These are phyloP conservation scores for Filosporella fistucella DNA, from an alignment of 495 filamentous ascomycete genomes.

Conservation along the genomic window DNA sequence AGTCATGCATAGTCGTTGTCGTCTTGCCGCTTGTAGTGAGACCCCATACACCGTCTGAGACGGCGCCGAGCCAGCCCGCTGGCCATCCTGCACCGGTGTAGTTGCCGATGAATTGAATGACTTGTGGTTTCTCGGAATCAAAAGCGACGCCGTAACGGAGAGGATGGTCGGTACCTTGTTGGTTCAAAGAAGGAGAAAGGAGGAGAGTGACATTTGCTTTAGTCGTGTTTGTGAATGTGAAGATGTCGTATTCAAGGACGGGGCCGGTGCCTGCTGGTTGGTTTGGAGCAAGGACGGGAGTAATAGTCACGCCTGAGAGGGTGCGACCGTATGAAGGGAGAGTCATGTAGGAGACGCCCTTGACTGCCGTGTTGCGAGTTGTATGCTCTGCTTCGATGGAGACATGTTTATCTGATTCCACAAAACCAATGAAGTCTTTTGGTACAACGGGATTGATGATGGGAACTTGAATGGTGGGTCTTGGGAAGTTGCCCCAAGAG, in stretches of 20 bases:
- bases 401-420: constrained; percentile 58
- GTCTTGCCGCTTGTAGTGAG: constrained; percentile 30
- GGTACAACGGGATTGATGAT: constrained; percentile 50
- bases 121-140: constrained; percentile 37
- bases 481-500: constrained; percentile 42
- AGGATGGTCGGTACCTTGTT: constrained; percentile 50
- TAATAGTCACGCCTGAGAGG: constrained; percentile 51
- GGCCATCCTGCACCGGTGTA: constrained; percentile 44
- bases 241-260: constrained; percentile 60
- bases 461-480: constrained; percentile 54
- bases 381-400: constrained; percentile 58
- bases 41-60: constrained; percentile 56
- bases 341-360: constrained; percentile 44
- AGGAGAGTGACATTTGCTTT: constrained; percentile 56
- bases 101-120: constrained; percentile 46
- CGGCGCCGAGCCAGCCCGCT: constrained; percentile 50
- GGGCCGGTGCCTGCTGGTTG: constrained; percentile 44
- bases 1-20: constrained; percentile 47
- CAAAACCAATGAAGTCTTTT: constrained; percentile 55
- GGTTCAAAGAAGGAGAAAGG: constrained; percentile 57
- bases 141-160: constrained; percentile 58
- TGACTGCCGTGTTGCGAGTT: constrained; percentile 32
- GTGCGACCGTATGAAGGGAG: constrained; percentile 54
- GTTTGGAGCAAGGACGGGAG: constrained; percentile 43
- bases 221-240: constrained; percentile 51